Base-by-base conservation (phyloP, 2,329 filamentous ascomycete species). In the Thielaviopsis populi region DNA sequence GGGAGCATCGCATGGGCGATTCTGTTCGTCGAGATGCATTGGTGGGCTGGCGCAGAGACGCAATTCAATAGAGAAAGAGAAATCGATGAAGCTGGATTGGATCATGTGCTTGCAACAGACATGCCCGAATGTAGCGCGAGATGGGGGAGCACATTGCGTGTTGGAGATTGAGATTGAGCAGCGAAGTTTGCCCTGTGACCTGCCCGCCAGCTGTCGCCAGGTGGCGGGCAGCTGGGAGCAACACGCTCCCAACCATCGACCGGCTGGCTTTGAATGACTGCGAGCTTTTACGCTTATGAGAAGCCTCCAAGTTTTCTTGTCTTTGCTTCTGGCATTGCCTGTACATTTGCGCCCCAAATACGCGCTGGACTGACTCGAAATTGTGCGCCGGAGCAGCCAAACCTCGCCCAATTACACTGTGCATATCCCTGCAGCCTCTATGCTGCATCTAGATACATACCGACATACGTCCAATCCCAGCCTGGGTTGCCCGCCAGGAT, bases 1-100 rank as follows among this genome's bases (percentile, higher is more conserved):
- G 63, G 50, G 67, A 54, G 67, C 58, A 50, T 66, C 67, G 30
- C 71, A 68, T 56, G 69, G 69, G 64, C 66, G 65, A 60, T 68
- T 11, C 27, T 67, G 40, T 3, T 46, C 27, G n/a, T 61, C 42
- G 59, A 30, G 6, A 46, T 61, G n/a, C 41, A 43, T 24, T 43
- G 37, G 6, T n/a, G 2, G 17, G 10, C 24, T 60, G 17, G 17
- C n/a, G 11, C 61, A 58, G 40, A 19, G 40, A 27, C 8, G 10
- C 1, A 8, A 27, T 61, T 43, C n/a, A 27, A 41, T 43, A 22
- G 15, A 19, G 17, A 37, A 24, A 42, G 33, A 11, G 8, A 60
- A 3, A 41, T 19, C 24, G 42, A n/a, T n/a, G 41, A 46, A 13
- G 13, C 42, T 11, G 17, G n/a, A 24, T 22, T 7, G 10, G n/a